Base-by-base conservation (phyloP, 495 filamentous ascomycete genomes). In the Aspergillus affinis region DNA sequence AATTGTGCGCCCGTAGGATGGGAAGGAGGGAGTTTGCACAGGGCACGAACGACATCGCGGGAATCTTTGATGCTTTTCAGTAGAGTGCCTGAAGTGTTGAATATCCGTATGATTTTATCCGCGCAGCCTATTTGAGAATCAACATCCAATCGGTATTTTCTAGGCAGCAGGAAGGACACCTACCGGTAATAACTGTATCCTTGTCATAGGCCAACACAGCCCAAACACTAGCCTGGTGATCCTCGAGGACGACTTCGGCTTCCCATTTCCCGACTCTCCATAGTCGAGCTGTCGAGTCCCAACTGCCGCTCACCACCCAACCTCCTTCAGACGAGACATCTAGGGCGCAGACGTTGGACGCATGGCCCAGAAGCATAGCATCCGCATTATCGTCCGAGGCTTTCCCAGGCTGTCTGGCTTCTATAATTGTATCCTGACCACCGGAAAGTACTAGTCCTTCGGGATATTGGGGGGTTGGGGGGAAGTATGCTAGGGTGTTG, bases 381-480 rank as follows among this genome's bases (percentile, higher is more conserved):
- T 93, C 87, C 10, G 95, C 91, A 76, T 92, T 89, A 55, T 91
- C 88, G 55, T 83, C 79, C 1, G 85, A 77, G 41, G 83, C 72
- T 63, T 82, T 82, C 27, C 78, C 79, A 2, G 90, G 87, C 64
- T 86, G 84, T 68, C 90, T 86, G 17, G 92, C 91, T 66, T 97
- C 94, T 64, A 99, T 96, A 57, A 98, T 91, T 9, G 89, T 84
- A 64, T 98, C 95, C 62, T 90, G 87, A 55, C 93, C 93, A 61
- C 89, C 91, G 10, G 92, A 95, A 20, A 96, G 76, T 10, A 97
- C 78, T 13, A 97, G 82, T 23, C 94, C 94, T 26, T 95, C 86
- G 0, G 91, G 86, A 63, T 85, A 88, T 29, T 84, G 73, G 18
- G 79, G 48, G n/a, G 84, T 87, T 5, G 93, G 90, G 3, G 84